A percentile compares a stretch with the other conserved stretches of the same genome.
Conservation (phyloP, 179 eudicot genomes). For the Patellifolia procumbens region DNA sequence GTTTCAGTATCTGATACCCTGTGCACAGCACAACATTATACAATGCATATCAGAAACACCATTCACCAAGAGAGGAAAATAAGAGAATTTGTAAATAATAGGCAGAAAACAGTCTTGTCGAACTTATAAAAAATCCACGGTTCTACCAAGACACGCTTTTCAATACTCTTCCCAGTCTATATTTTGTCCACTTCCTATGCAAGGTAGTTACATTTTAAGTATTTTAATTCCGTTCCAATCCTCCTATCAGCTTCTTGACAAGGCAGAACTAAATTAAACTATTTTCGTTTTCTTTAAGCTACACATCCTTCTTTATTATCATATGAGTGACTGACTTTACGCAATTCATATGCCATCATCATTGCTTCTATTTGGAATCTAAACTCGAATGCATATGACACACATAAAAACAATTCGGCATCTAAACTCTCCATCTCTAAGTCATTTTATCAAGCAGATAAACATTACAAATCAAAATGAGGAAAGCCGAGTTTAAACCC, state of each 20-base stretch:
- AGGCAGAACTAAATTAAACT: too few relatives aligned
- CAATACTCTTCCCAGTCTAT: too few relatives aligned
- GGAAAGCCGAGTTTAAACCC: background rate
- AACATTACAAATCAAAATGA: background rate
- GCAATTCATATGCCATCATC: background rate
- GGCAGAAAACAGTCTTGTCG: background rate
- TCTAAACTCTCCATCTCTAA: background rate
- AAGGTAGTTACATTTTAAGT: background rate
- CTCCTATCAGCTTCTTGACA: background rate
- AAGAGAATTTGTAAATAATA: background rate
- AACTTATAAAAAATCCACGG: too few relatives aligned
- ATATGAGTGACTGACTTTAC: too few relatives aligned
- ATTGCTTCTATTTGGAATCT: background rate
- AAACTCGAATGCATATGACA: too few relatives aligned
- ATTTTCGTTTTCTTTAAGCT: too few relatives aligned
- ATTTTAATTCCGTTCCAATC: too few relatives aligned
- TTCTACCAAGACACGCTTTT: too few relatives aligned
- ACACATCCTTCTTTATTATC: too few relatives aligned
- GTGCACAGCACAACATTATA: conserved; percentile 2
- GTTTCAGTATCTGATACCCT: conserved; percentile 94
- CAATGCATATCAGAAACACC: background rate
- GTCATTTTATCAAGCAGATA: background rate
- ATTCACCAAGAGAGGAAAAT: background rate
- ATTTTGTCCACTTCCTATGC: background rate
- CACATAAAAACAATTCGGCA: background rate